Base-by-base conservation (phyloP, 2,329 filamentous ascomycete species). In the Cladorrhinum sp. region DNA sequence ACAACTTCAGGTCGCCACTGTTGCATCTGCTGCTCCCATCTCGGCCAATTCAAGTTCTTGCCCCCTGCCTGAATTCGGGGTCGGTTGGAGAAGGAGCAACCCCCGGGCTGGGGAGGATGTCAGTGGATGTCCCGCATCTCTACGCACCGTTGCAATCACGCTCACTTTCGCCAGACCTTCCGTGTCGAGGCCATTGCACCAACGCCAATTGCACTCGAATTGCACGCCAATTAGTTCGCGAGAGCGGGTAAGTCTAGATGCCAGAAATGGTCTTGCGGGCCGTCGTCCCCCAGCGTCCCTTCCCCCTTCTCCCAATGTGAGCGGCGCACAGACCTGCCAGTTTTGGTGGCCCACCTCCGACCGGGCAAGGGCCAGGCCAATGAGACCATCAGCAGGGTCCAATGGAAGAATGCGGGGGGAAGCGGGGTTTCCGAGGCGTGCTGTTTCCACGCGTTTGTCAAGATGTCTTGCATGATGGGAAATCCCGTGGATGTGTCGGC, bases 301-400 rank as follows among this genome's bases (percentile, higher is more conserved):
- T 45, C 16, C 8, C 41, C 20, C 18, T 20, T 5, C 16, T 18
- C 29, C 29, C 29, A 6, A 6, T 32, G 29, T 32, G 29, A n/a
- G n/a, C n/a, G n/a, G 41, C 41, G 41, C 41, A 45, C 41, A 16
- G n/a, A 45, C 41, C 53, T 55, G 53, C 53, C 53, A 36, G 9
- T 55, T 55, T 20, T 48, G 53, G 32, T 25, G 53, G 38, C 38
- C 53, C 53, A 49, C 38, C 27, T 32, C 22, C 36, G 27, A 18
- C 18, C 23, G 25, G 12, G 22, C 22, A n/a, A 45, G 8, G 41
- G 41, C 16, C 36, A 18, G 41, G n/a, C 41, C 41, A 18, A 9
- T 12, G 9, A 36, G 32, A 13, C 8, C 10, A n/a, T n/a, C n/a
- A 8, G 7, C 32, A 12, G 32, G 32, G 12, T 12, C 32, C 32